These are phyloP conservation scores for Colletotrichum cordylinicola DNA, from an alignment of 2,329 filamentous ascomycete species.

Conservation along the genomic window DNA sequence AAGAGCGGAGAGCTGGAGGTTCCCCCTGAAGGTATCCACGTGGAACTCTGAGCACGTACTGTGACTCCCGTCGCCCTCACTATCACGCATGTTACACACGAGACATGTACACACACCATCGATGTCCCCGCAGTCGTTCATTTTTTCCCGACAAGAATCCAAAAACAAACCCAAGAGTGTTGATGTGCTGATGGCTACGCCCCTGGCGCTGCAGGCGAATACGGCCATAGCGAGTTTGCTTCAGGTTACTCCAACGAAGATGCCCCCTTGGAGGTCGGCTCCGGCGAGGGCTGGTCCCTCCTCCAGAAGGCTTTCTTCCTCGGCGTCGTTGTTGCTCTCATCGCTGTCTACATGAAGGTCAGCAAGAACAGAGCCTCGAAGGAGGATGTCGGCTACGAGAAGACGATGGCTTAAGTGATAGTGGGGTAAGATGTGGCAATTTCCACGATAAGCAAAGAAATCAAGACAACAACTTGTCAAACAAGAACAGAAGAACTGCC, in stretches of 20 bases:
- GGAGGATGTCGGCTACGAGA: conserved; percentile 45
- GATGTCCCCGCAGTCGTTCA: neutral
- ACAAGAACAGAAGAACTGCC: neutral
- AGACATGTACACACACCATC: neutral
- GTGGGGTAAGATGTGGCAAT: neutral
- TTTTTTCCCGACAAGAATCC: neutral
- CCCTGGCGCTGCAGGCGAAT: conserved; percentile 34
- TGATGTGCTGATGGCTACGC: conserved; percentile 39
- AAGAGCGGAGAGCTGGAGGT: conserved; percentile 87
- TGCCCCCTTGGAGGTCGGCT: conserved; percentile 27
- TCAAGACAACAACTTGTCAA: neutral
- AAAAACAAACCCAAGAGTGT: conserved; percentile 24
- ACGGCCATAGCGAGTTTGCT: conserved; percentile 43
- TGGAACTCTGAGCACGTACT: conserved; percentile 74
- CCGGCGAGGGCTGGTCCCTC: conserved; percentile 44
- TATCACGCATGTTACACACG: neutral
- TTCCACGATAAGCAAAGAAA: neutral
- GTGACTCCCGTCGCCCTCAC: conserved; percentile 14
- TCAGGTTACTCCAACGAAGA: conserved; percentile 40
- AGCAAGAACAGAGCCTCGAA: conserved; percentile 33
- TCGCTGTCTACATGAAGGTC: conserved; percentile 51
- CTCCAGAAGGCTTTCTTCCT: conserved; percentile 58
- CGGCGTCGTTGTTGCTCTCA: conserved; percentile 49
- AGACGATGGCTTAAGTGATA: conserved; percentile 44
- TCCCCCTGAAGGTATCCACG: conserved; percentile 90